Conservation (phyloP, 768 basidiomycete genomes). For the Lactifluus echinatus region DNA sequence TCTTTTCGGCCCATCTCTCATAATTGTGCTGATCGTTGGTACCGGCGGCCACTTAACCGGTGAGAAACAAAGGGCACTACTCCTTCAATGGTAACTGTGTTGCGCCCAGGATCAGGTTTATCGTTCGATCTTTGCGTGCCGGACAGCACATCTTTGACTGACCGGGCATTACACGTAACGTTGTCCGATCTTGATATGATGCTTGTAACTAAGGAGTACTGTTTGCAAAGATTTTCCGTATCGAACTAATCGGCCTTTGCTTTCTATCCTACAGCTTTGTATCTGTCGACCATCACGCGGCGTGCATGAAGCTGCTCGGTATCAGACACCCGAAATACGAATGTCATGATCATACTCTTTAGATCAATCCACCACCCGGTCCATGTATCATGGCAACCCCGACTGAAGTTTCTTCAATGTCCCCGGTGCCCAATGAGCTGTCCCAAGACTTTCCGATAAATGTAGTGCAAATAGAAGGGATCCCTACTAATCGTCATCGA, state of each 20-base stretch:
- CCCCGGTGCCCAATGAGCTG: background rate
- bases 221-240: background rate
- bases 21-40: background rate
- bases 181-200: background rate
- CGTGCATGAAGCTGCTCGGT: background rate
- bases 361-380: background rate
- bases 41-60: background rate
- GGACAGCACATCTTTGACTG: background rate
- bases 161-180: background rate
- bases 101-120: background rate
- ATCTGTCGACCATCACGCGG: background rate
- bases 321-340: background rate
- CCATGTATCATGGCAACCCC: no score
- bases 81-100: background rate
- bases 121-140: background rate
- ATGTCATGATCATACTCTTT: background rate
- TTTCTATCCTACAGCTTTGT: background rate
- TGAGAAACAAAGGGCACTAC: no score
- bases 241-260: background rate
- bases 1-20: background rate
- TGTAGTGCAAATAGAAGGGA: no score
- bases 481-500: no score
- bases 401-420: background rate
- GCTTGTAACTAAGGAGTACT: background rate
- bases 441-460: no score